Evolutionary conservation across 352 stramenopile genomes (phyloP).

Genomic region (Globisporangium ultimum): DNA sequence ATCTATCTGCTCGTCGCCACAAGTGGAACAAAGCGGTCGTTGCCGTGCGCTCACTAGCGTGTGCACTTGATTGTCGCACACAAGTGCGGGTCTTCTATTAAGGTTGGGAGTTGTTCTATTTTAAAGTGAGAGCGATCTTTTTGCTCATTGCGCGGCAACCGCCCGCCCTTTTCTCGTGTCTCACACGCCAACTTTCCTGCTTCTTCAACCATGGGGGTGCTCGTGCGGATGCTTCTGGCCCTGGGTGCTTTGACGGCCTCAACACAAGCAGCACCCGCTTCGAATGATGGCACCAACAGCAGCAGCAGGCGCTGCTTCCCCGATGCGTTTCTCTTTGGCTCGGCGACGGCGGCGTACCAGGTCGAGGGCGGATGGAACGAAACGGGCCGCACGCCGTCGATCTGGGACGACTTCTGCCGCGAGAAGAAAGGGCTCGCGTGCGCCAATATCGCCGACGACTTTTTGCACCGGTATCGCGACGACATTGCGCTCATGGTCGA

Average conservation of each 20-base stretch:
- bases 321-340: slow-evolving; percentile 79
- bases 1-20: too few relatives aligned
- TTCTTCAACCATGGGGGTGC: too few relatives aligned
- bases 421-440: slow-evolving; percentile 58
- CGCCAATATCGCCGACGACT: slow-evolving; percentile 90
- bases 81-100: too few relatives aligned
- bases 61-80: too few relatives aligned
- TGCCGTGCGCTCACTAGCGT: too few relatives aligned
- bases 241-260: background rate
- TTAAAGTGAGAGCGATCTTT: too few relatives aligned
- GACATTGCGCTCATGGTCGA: slow-evolving; percentile 92
- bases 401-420: slow-evolving; percentile 91
- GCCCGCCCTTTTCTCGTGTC: too few relatives aligned
- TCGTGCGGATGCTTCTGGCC: background rate
- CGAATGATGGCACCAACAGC: background rate
- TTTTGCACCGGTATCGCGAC: slow-evolving; percentile 87
- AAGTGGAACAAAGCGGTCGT: too few relatives aligned
- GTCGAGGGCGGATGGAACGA: slow-evolving; percentile 86
- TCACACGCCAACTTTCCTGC: too few relatives aligned
- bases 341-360: slow-evolving; percentile 87
- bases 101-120: too few relatives aligned
- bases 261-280: background rate
- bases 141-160: too few relatives aligned
- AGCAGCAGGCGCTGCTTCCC: slow-evolving; percentile 28
- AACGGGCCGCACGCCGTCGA: slow-evolving; percentile 69